phyloP scores from a whole-genome alignment of 2,329 filamentous ascomycete species.

The Neonectria faginata region DNA sequence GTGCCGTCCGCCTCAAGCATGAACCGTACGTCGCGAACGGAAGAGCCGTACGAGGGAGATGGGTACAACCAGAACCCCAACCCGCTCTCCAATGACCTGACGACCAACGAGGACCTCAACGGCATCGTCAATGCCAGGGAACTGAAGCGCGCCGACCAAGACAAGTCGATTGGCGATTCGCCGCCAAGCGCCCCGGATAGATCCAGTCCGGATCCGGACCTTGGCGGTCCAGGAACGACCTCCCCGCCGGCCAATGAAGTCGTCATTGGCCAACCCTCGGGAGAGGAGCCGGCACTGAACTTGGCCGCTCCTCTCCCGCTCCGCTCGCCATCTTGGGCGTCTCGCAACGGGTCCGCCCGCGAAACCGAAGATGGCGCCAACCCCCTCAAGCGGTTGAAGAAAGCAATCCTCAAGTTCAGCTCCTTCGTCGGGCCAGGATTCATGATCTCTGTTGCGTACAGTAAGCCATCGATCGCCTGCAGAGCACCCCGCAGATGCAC shows the following conservation, averaged over 20 bases:
- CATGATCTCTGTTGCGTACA: constrained; percentile 71
- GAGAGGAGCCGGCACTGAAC: constrained; percentile 12
- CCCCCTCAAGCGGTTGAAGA: constrained; percentile 32
- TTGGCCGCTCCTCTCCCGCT: constrained; percentile 22
- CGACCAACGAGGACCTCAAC: constrained; percentile 34
- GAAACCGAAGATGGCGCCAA: constrained; percentile 14
- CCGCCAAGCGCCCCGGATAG: constrained; percentile 3
- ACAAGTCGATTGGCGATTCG: constrained; percentile 8
- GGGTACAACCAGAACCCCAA: constrained; percentile 35
- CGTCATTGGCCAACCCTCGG: constrained; percentile 18
- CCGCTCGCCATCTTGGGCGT: constrained; percentile 11
- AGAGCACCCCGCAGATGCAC: constrained; percentile 8
- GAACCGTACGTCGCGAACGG: constrained; percentile 36
- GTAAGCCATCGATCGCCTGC: constrained; percentile 50
- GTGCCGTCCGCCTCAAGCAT: constrained; percentile 19
- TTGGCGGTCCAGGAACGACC: not conserved
- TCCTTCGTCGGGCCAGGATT: constrained; percentile 74
- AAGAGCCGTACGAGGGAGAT: constrained; percentile 33
- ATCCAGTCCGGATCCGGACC: not conserved
- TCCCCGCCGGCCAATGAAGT: constrained; percentile 23
- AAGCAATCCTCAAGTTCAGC: constrained; percentile 48
- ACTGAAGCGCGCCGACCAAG: constrained; percentile 22
- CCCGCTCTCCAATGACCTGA: constrained; percentile 28
- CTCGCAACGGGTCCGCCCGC: constrained; percentile 12
- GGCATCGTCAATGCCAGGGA: constrained; percentile 20